These are phyloP conservation scores for Polygonum aviculare DNA, from an alignment of 148 eudicot genomes.

Conservation along the genomic window DNA sequence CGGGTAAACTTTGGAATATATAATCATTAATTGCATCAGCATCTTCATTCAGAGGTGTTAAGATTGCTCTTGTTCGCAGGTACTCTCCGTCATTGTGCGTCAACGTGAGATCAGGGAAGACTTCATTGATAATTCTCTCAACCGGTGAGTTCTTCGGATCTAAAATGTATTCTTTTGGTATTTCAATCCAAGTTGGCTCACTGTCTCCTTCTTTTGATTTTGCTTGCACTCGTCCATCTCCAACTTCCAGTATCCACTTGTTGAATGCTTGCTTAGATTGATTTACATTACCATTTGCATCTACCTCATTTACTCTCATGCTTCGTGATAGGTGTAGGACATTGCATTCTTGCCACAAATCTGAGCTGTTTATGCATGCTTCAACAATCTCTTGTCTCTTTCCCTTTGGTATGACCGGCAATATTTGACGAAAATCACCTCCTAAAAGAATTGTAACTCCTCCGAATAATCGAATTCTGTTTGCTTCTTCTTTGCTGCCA, in stretches of 20 bases:
- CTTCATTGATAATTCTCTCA: neutral
- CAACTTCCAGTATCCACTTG: neutral
- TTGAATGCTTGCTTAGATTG: too few relatives aligned
- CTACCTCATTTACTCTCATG: neutral
- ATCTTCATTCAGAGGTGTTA: neutral
- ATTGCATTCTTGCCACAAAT: neutral
- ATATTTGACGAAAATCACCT: too few relatives aligned
- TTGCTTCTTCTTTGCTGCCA: too few relatives aligned
- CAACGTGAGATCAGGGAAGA: neutral
- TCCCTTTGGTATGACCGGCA: too few relatives aligned
- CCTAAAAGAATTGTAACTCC: too few relatives aligned
- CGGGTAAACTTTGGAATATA: neutral
- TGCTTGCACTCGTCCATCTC: neutral
- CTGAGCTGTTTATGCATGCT: neutral
- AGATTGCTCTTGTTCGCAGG: neutral
- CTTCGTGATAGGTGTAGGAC: neutral
- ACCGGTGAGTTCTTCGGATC: neutral
- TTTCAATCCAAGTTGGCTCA: neutral
- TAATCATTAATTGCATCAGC: neutral
- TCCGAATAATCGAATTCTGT: too few relatives aligned
- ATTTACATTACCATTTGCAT: neutral
- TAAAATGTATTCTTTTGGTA: neutral
- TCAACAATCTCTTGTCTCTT: too few relatives aligned
- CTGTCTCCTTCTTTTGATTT: neutral
- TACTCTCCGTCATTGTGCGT: neutral